Base-by-base conservation (phyloP, 2,329 filamentous ascomycete genomes). In the Bipolaris victoriae region DNA sequence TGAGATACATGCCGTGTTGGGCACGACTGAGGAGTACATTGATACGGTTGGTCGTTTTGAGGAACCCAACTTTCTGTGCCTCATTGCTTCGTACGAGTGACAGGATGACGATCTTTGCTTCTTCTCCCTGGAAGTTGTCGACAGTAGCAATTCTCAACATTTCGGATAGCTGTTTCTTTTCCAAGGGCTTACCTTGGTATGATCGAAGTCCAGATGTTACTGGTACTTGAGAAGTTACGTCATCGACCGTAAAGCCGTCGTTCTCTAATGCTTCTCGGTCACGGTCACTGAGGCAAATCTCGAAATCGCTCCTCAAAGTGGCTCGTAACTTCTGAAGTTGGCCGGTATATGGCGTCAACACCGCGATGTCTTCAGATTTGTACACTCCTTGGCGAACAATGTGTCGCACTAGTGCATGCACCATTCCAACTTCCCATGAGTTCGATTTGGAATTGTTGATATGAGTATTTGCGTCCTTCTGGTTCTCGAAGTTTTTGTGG, bases 51-150 rank as follows among this genome's bases (percentile, higher is more conserved):
- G 82, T 77, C 0, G 86, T 88, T 24, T 77, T 82, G 1, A 93
- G 77, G 57, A 92, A 93, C 0, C 90, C 90, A 16, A 83, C 82
- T 5, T 81, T 83, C 7, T 75, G 77, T 7, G 82, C 65, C 0
- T 71, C 59, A 62, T 93, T 93, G 74, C 88, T 90, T 39, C 90
- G 83, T 0, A 91, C 88, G 0, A 93, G 77, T 0, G 87, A 90
- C 0, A 92, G 78, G 2, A 93, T 78, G 0, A 93, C 80, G 7
- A 93, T 78, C 49, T 90, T 88, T 1, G 86, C 87, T 66, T 93
- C 89, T 67, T 93, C 89, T 0, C 90, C 90, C 64, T 93, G 89
- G 53, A 91, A 92, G 61, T 92, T 92, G 70, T 91, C 88, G 0
- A 91, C 83, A 0, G 88, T 91, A 0, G 88, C 87, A 0, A 88